phyloP scores from a whole-genome alignment of 2,329 filamentous ascomycete genomes.

The Fusarium sp. region DNA sequence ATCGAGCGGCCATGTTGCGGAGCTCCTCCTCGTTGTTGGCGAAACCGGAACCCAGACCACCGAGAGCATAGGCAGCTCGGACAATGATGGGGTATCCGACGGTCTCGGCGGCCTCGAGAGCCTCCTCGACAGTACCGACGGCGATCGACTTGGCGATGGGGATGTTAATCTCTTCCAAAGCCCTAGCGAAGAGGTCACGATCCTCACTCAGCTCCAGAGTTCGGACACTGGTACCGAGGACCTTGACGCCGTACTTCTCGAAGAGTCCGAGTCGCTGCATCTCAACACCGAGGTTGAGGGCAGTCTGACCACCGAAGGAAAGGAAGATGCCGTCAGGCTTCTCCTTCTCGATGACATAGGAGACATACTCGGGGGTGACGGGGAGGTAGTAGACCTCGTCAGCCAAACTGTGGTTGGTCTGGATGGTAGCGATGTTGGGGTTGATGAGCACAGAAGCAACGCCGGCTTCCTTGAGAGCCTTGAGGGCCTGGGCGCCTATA shows the following conservation, averaged over 20 bases:
- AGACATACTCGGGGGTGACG: slow-evolving; percentile 96
- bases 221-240: slow-evolving; percentile 93
- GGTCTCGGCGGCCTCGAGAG: slow-evolving; percentile 84
- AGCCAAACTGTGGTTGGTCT: slow-evolving; percentile 94
- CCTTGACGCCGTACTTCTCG: slow-evolving; percentile 93
- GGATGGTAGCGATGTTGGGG: slow-evolving; percentile 98
- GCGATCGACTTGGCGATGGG: slow-evolving; percentile 97
- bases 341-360: slow-evolving; percentile 96
- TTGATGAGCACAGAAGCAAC: slow-evolving; percentile 94
- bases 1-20: slow-evolving; percentile 90
- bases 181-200: slow-evolving; percentile 94
- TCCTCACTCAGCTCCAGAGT: slow-evolving; percentile 96
- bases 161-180: slow-evolving; percentile 96
- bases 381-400: slow-evolving; percentile 99
- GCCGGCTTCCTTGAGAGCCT: slow-evolving; percentile 95
- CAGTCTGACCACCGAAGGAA: slow-evolving; percentile 97
- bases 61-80: slow-evolving; percentile 94
- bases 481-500: slow-evolving; percentile 91
- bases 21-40: slow-evolving; percentile 95
- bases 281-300: slow-evolving; percentile 94
- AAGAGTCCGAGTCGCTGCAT: slow-evolving; percentile 97
- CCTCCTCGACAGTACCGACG: slow-evolving; percentile 90
- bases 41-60: slow-evolving; percentile 95
- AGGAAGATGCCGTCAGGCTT: slow-evolving; percentile 96
- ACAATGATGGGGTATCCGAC: slow-evolving; percentile 98